These are phyloP conservation scores for Hyaloscypha finlandica DNA, from an alignment of 495 filamentous ascomycete genomes.

Conservation along the genomic window DNA sequence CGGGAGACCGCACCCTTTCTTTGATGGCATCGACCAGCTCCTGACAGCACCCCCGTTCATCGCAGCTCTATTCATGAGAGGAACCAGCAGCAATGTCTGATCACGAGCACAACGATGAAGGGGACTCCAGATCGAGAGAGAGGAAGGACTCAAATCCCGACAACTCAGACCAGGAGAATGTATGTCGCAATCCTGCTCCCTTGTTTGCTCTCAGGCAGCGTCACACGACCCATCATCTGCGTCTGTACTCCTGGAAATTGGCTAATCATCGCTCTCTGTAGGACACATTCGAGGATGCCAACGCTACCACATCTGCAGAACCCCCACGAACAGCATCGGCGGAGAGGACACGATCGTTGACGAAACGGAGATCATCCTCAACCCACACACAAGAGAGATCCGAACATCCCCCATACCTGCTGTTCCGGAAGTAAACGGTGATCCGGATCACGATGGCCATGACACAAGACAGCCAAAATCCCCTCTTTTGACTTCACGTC, in stretches of 20 bases:
- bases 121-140: constrained; percentile 9
- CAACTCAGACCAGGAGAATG: constrained; percentile 30
- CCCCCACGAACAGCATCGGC: constrained; percentile 39
- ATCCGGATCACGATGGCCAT: constrained; percentile 22
- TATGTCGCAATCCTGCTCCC: constrained; percentile 8
- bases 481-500: constrained; percentile 60
- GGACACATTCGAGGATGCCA: constrained; percentile 80
- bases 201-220: constrained; percentile 1
- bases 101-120: constrained; percentile 22
- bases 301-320: constrained; percentile 50
- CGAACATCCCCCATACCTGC: constrained; percentile 29
- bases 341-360: constrained; percentile 44
- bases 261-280: constrained; percentile 36
- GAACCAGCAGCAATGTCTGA: constrained; percentile 23
- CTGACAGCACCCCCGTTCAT: constrained; percentile 15
- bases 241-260: not conserved
- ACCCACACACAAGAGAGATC: constrained; percentile 47
- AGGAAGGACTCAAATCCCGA: constrained; percentile 13
- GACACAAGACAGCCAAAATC: constrained; percentile 48
- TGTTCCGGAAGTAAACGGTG: constrained; percentile 34
- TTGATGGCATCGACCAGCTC: constrained; percentile 28
- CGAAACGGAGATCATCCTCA: constrained; percentile 31
- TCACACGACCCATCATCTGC: constrained; percentile 20
- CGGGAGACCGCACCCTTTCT: constrained; percentile 18
- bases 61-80: not conserved